Evolutionary conservation across 208 protist genomes (phyloP).

Genomic region (Strigomonas culicis): DNA sequence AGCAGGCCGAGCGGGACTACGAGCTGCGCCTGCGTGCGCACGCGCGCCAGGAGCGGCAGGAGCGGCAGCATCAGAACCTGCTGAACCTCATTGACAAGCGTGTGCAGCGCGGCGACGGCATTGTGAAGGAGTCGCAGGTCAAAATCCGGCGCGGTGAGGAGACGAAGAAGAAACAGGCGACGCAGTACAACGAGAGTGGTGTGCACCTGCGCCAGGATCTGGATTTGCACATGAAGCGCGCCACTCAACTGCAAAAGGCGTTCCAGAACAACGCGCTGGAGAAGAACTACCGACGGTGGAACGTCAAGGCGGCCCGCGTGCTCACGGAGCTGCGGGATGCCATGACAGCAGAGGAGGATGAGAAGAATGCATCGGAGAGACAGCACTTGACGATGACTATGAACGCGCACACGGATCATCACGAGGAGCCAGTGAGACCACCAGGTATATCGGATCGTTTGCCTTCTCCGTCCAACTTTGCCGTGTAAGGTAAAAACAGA

Average conservation of each 20-base stretch:
- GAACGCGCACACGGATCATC: neutral
- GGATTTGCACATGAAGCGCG: constrained; percentile 42
- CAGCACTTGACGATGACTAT: neutral
- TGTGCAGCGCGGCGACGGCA: constrained; percentile 43
- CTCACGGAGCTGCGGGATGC: constrained; percentile 53
- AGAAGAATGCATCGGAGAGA: neutral
- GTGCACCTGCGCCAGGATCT: constrained; percentile 39
- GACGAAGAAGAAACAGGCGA: constrained; percentile 31
- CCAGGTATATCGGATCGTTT: constrained; percentile 3
- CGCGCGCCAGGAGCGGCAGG: constrained; percentile 23
- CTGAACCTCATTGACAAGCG: constrained; percentile 41
- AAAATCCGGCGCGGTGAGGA: constrained; percentile 46
- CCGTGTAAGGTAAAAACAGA: constrained; percentile 6
- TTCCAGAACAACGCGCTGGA: constrained; percentile 35
- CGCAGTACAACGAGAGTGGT: constrained; percentile 32
- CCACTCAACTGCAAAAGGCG: constrained; percentile 28
- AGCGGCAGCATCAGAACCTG: constrained; percentile 50
- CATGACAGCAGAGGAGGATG: neutral
- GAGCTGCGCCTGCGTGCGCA: constrained; percentile 40
- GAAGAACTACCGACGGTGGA: constrained; percentile 78
- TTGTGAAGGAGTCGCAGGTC: constrained; percentile 44
- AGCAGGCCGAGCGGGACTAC: constrained; percentile 40
- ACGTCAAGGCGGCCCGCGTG: constrained; percentile 63
- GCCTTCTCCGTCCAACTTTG: constrained; percentile 32
- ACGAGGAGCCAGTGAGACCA: neutral